Conservation (phyloP, 2,329 filamentous ascomycete species). For the Colletotrichum sp. region DNA sequence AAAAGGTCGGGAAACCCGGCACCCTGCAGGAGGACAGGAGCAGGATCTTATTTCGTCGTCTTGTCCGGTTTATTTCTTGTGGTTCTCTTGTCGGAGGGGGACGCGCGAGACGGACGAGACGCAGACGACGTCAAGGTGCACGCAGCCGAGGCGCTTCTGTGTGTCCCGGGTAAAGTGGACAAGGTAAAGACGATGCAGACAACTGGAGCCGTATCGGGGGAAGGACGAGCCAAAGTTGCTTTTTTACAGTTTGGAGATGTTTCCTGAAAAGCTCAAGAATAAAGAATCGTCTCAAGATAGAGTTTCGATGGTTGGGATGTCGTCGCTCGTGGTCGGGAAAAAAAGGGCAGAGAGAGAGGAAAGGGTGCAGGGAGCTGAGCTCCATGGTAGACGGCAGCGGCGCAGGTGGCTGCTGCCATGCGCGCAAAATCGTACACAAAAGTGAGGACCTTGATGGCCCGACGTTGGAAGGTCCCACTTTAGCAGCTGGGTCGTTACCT, state of each 20-base stretch:
- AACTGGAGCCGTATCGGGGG: background rate
- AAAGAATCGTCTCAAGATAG: background rate
- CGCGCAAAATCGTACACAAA: background rate
- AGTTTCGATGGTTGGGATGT: background rate
- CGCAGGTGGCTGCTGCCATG: background rate
- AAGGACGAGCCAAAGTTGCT: background rate
- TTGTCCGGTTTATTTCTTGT: background rate
- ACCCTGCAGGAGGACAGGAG: slow-evolving; percentile 6
- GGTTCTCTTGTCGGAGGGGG: background rate
- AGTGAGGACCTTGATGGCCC: slow-evolving; percentile 21
- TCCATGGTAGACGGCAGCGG: background rate
- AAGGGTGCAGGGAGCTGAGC: background rate
- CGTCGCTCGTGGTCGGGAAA: background rate
- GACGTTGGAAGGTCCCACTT: background rate
- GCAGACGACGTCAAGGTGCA: background rate
- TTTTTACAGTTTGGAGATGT: background rate
- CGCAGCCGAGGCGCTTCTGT: background rate
- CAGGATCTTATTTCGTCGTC: slow-evolving; percentile 1
- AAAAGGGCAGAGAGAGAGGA: background rate
- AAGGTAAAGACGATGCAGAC: background rate
- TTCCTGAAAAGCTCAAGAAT: background rate
- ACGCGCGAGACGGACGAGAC: background rate
- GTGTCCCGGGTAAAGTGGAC: background rate
- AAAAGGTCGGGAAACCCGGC: slow-evolving; percentile 5
- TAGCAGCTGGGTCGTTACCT: slow-evolving; percentile 4